A percentile compares a stretch with the other conserved stretches of the same genome.
Evolutionary conservation across 23 red algal species (phyloP).

Genomic region (Gracilaria domingensis): DNA sequence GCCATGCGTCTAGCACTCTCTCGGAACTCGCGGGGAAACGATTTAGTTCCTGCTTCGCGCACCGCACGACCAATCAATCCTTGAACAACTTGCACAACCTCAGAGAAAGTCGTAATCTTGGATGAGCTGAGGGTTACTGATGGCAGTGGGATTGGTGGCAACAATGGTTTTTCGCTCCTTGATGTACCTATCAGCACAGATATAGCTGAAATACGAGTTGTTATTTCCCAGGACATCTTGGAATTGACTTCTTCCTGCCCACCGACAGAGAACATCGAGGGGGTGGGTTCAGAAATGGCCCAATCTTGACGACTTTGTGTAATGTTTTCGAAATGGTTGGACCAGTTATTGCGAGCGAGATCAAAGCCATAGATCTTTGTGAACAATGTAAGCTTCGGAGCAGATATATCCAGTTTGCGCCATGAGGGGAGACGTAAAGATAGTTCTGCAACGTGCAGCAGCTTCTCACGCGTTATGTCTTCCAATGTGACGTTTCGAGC

Average conservation of each 20-base stretch:
- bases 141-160: conserved; percentile 31
- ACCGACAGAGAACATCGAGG: background rate
- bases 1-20: conserved; percentile 32
- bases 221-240: conserved; percentile 1
- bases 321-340: conserved; percentile 22
- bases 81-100: conserved; percentile 22
- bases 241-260: background rate
- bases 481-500: conserved; percentile 21
- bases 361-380: conserved; percentile 22
- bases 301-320: conserved; percentile 27
- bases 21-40: conserved; percentile 28
- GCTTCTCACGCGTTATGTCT: conserved; percentile 1
- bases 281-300: background rate
- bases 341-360: conserved; percentile 33
- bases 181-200: conserved; percentile 1
- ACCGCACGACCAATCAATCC: conserved; percentile 29
- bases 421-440: conserved; percentile 17
- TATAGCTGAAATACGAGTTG: conserved; percentile 14
- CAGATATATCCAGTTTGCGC: conserved; percentile 18
- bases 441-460: conserved; percentile 20
- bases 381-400: conserved; percentile 28
- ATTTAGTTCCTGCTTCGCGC: conserved; percentile 20
- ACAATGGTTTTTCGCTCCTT: conserved; percentile 5
- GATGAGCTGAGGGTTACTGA: conserved; percentile 17
- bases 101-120: conserved; percentile 13